Conservation (phyloP, 2,329 filamentous ascomycete genomes). For the Cladosporium sp. region DNA sequence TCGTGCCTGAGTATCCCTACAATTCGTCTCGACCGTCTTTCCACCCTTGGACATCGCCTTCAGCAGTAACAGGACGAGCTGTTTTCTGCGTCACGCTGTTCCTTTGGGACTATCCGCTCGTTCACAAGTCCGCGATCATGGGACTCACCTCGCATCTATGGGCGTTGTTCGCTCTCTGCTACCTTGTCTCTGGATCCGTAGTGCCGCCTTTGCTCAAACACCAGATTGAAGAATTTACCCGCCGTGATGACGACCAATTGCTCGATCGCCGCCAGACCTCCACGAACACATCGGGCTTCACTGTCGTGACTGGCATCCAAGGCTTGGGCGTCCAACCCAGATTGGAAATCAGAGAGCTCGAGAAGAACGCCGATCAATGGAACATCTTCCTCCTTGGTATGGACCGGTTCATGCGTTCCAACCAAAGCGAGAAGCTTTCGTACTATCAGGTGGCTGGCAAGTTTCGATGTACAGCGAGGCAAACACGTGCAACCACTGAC, state of each 20-base stretch:
- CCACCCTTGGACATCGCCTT: not conserved
- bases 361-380: conserved; percentile 62
- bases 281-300: conserved; percentile 13
- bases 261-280: conserved; percentile 16
- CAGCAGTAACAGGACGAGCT: not conserved
- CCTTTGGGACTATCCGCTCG: not conserved
- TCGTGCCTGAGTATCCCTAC: conserved; percentile 11
- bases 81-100: not conserved
- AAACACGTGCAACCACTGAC: not conserved
- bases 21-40: not conserved
- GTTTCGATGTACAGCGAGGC: conserved; percentile 20
- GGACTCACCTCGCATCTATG: not conserved
- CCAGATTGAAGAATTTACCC: conserved; percentile 16
- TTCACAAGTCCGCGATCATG: not conserved
- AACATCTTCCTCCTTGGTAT: conserved; percentile 74
- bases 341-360: conserved; percentile 64
- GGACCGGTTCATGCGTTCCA: conserved; percentile 64
- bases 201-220: conserved; percentile 16
- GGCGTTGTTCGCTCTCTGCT: not conserved
- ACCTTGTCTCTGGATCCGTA: not conserved
- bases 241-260: not conserved
- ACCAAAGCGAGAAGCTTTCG: conserved; percentile 62
- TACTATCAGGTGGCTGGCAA: conserved; percentile 75
- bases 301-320: conserved; percentile 30
- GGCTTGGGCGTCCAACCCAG: conserved; percentile 41